phyloP scores from a whole-genome alignment of 495 filamentous ascomycete species.

The Alectoria sarmentosa region DNA sequence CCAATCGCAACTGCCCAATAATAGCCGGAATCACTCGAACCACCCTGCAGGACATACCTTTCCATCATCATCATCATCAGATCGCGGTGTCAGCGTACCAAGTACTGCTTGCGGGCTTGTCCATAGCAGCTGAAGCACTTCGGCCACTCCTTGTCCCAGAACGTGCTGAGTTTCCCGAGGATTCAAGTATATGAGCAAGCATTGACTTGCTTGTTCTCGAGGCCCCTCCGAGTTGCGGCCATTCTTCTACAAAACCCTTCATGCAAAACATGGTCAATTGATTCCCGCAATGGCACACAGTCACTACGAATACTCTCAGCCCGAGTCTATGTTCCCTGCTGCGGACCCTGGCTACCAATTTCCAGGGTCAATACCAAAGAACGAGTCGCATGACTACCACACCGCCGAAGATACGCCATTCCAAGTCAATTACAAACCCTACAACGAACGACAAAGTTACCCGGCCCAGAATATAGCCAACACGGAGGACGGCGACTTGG shows the following conservation, averaged over 20 bases:
- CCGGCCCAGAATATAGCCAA: slow-evolving; percentile 5
- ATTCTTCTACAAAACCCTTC: background rate
- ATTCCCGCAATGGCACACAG: slow-evolving; percentile 14
- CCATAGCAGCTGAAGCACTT: slow-evolving; percentile 4
- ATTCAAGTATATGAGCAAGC: background rate
- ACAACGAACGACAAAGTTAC: slow-evolving; percentile 12
- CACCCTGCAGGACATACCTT: slow-evolving; percentile 3
- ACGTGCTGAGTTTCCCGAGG: background rate
- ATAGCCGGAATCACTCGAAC: slow-evolving; percentile 11
- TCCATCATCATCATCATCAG: slow-evolving; percentile 6
- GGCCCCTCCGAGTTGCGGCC: background rate
- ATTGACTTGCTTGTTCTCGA: slow-evolving; percentile 3
- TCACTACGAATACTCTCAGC: slow-evolving; percentile 12
- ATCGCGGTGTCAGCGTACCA: background rate
- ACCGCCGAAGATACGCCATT: background rate
- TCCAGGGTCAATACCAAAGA: background rate
- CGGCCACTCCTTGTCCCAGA: background rate
- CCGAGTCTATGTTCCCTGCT: slow-evolving; percentile 8
- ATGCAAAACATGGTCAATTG: slow-evolving; percentile 15
- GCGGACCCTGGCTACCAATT: slow-evolving; percentile 28
- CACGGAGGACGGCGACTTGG: slow-evolving; percentile 36
- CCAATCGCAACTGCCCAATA: slow-evolving; percentile 10
- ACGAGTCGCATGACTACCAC: slow-evolving; percentile 8
- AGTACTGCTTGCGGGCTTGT: background rate
- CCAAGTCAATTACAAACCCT: background rate